A percentile compares a stretch with the other conserved stretches of the same genome.
phyloP scores from a whole-genome alignment of 2,329 filamentous ascomycete genomes.

The Curvularia verruculosa region DNA sequence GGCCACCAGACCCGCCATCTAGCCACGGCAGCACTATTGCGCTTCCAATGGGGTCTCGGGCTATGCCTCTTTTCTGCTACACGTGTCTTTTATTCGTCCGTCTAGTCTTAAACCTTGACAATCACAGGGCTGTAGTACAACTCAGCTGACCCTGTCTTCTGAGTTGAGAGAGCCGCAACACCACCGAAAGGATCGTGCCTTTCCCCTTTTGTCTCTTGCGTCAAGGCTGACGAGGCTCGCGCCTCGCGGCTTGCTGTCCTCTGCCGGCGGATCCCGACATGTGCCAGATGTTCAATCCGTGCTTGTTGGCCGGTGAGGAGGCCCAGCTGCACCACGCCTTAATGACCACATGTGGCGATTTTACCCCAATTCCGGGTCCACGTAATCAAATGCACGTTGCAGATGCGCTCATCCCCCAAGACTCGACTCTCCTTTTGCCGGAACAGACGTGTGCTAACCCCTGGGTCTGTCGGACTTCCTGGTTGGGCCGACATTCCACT shows the following conservation, averaged over 20 bases:
- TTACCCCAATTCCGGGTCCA: not conserved
- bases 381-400: slow-evolving; percentile 2
- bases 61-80: slow-evolving; percentile 23
- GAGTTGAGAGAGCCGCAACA: slow-evolving; percentile 36
- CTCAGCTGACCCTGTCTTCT: slow-evolving; percentile 33
- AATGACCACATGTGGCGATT: slow-evolving; percentile 1
- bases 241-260: slow-evolving; percentile 13
- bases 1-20: slow-evolving; percentile 18
- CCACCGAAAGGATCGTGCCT: slow-evolving; percentile 42
- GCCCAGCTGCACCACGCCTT: not conserved
- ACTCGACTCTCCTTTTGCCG: not conserved
- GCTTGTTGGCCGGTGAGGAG: slow-evolving; percentile 11
- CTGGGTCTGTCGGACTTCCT: not conserved
- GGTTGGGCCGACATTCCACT: not conserved
- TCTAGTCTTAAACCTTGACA: slow-evolving; percentile 15
- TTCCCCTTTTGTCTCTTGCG: slow-evolving; percentile 30
- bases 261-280: slow-evolving; percentile 12
- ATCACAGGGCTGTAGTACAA: slow-evolving; percentile 34
- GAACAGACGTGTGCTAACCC: not conserved
- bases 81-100: slow-evolving; percentile 25
- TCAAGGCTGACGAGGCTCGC: slow-evolving; percentile 22
- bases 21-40: slow-evolving; percentile 11
- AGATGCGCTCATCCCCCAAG: slow-evolving; percentile 10
- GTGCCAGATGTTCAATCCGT: slow-evolving; percentile 5
- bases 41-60: slow-evolving; percentile 24